Conservation (phyloP, 192 early-diverging fungal species). For the Chytriomyces sp. region DNA sequence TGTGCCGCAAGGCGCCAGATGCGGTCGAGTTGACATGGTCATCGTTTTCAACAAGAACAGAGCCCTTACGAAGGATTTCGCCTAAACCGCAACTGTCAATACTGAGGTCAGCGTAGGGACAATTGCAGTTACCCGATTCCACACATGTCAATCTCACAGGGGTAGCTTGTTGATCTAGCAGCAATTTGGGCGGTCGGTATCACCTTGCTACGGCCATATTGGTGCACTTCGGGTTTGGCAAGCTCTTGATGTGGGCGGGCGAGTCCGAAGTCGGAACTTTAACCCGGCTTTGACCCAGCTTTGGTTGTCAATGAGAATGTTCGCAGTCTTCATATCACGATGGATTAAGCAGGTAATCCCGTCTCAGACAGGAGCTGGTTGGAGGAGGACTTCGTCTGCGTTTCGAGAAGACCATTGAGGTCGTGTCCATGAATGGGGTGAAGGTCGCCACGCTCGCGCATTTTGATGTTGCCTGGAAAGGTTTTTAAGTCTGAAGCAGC, state of each 20-base stretch:
- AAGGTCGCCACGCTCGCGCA: conserved; percentile 43
- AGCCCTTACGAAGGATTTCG: conserved; percentile 80
- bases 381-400: conserved; percentile 83
- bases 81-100: conserved; percentile 79
- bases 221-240: conserved; percentile 53
- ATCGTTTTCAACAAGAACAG: conserved; percentile 82
- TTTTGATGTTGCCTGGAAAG: conserved; percentile 19
- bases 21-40: conserved; percentile 88
- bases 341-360: conserved; percentile 80
- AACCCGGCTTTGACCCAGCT: conserved; percentile 92
- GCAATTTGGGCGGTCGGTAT: conserved; percentile 93
- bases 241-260: conserved; percentile 65
- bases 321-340: conserved; percentile 53
- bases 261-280: conserved; percentile 96
- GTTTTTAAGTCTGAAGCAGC: not conserved
- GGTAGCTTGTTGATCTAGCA: conserved; percentile 85
- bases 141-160: conserved; percentile 92
- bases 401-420: conserved; percentile 82
- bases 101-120: not conserved
- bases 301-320: conserved; percentile 72
- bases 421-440: conserved; percentile 99
- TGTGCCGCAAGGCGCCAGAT: conserved; percentile 88
- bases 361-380: conserved; percentile 86
- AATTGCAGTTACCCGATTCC: conserved; percentile 65
- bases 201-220: conserved; percentile 94